phyloP scores from a whole-genome alignment of 139 green algal species.

The Chlamydomonas asymmetrica region DNA sequence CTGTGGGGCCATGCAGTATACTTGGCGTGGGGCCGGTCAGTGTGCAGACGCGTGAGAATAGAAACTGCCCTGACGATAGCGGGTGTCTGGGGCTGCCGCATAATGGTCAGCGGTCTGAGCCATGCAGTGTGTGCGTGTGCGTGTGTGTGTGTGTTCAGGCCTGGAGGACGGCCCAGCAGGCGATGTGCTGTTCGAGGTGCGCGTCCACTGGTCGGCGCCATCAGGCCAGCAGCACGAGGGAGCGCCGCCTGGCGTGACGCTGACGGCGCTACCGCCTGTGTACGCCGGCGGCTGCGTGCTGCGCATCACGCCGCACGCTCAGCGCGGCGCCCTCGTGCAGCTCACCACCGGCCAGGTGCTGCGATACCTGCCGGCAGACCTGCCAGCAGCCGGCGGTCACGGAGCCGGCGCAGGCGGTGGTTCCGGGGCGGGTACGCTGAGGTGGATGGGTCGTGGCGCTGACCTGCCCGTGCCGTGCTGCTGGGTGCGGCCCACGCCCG shows the following conservation, averaged over 20 bases:
- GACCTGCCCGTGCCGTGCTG: constrained; percentile 13
- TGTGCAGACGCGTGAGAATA: no score
- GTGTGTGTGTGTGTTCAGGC: no score
- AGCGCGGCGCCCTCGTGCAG: constrained; percentile 34
- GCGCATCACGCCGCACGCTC: constrained; percentile 19
- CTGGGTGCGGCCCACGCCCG: constrained; percentile 1
- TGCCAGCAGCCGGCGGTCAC: not conserved
- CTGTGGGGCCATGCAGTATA: no score
- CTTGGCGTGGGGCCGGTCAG: no score
- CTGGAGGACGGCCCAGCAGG: constrained; percentile 31
- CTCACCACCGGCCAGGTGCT: constrained; percentile 19
- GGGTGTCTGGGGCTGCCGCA: no score
- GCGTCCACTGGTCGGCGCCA: not conserved
- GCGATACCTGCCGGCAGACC: not conserved
- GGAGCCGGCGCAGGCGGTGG: no score
- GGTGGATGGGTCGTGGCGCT: not conserved
- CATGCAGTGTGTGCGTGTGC: no score
- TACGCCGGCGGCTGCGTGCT: constrained; percentile 16
- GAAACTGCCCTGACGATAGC: no score
- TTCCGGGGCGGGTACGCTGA: not conserved
- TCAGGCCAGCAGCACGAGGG: no score
- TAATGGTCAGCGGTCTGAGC: no score
- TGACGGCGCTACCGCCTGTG: constrained; percentile 6
- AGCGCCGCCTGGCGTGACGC: not conserved
- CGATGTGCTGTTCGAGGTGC: constrained; percentile 37